Evolutionary conservation across 805 yeast genomes (phyloP), one percentile per base, ranked within the genome.

Genomic region (Kluyveromyces lactis): DNA sequence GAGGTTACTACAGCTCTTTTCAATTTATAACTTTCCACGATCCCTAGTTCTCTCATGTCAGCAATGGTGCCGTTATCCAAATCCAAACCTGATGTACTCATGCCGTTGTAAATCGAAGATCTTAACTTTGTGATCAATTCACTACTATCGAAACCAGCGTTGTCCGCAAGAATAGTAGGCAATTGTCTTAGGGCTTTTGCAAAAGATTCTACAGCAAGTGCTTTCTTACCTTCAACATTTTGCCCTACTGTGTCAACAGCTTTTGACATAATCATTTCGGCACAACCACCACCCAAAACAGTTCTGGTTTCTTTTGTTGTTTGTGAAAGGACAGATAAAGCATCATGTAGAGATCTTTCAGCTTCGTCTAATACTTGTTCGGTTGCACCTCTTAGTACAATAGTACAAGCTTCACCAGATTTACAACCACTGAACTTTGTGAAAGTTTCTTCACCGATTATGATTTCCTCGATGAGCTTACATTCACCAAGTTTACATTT

Each of bases 311-410:
- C 95, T 49, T 73, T 79, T 1, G 96, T 90, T 13, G 97, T 92
- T 64, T 92, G 97, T 1, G 96, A 85, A 40, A 92, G 71, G 10
- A 92, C 98, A 2, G 95, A 86, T 45, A 92, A 71, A 2, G 99
- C 97, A 64, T 92, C 99, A 56, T 92, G 98, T 43, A 92, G 68
- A 0, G 97, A 87, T 63, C 99, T 80, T 63, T 90, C 97, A 24
- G 96, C 94, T 68, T 92, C 98, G 48, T 89, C 97, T 45, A 94
- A 71, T 2, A 90, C 85, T 63, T 89, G 96, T 48, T 90, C 95
- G 15, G 98, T 95, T 30, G 98, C 97, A 50, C 98, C 98, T 61
- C 99, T 77, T 50, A 92, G 68, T 18, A 92, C 95, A 53, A 92
- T 79, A 2, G 97, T 87, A 70, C 98, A 92, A 4, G 97, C 97